These are phyloP conservation scores for Haplographium delicatum DNA, from an alignment of 495 filamentous ascomycete species.

Conservation along the genomic window DNA sequence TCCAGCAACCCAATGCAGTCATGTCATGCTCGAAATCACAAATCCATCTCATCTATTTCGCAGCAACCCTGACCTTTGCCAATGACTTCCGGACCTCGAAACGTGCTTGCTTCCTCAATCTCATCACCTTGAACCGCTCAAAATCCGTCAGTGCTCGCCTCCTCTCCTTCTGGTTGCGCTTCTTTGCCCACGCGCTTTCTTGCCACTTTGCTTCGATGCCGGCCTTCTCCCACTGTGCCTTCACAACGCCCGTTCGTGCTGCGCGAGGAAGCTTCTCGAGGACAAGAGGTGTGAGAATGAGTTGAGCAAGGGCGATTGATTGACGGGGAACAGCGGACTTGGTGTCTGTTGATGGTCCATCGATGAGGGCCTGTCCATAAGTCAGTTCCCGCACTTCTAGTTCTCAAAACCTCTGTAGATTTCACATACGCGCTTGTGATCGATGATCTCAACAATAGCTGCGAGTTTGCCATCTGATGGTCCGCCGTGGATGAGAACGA, in stretches of 20 bases:
- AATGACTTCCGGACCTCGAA: conserved; percentile 94
- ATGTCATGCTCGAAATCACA: conserved; percentile 25
- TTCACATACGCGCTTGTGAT: conserved; percentile 97
- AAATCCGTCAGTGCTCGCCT: conserved; percentile 92
- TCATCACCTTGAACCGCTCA: conserved; percentile 98
- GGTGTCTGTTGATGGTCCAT: conserved; percentile 78
- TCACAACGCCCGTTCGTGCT: conserved; percentile 74
- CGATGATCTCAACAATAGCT: conserved; percentile 96
- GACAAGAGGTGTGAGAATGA: conserved; percentile 85
- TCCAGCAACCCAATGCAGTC: conserved; percentile 31
- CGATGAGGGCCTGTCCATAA: conserved; percentile 73
- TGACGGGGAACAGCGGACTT: conserved; percentile 77
- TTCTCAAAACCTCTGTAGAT: conserved; percentile 12
- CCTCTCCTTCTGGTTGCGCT: conserved; percentile 72
- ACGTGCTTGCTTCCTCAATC: conserved; percentile 94
- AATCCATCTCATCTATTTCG: conserved; percentile 19
- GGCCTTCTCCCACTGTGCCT: conserved; percentile 77
- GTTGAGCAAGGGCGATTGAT: conserved; percentile 66
- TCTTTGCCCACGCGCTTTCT: conserved; percentile 85
- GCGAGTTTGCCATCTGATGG: conserved; percentile 81
- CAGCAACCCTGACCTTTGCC: conserved; percentile 27
- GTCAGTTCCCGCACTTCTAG: conserved; percentile 13
- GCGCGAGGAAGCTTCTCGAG: conserved; percentile 84
- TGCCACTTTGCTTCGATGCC: conserved; percentile 89
- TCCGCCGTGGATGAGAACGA: conserved; percentile 76